Conservation (phyloP, 2,329 filamentous ascomycete species). For the Cercospora sesami region DNA sequence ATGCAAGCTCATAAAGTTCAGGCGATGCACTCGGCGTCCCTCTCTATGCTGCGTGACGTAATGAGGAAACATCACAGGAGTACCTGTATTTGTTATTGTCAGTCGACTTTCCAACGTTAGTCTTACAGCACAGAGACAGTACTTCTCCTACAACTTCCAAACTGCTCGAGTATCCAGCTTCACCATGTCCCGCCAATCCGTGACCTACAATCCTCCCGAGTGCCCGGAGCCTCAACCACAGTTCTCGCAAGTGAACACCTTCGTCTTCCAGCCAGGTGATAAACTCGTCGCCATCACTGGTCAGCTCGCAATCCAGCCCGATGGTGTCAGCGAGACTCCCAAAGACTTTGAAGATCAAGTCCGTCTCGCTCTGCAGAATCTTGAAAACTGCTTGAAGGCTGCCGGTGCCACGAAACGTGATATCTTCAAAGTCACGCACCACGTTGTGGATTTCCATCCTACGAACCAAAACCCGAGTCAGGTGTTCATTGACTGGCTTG, state of each 20-base stretch:
- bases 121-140: not conserved
- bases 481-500: conserved; percentile 27
- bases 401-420: conserved; percentile 25
- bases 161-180: not conserved
- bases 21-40: not conserved
- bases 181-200: conserved; percentile 3
- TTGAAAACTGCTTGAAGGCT: conserved; percentile 27
- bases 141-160: not conserved
- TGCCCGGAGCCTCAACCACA: conserved; percentile 23
- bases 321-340: conserved; percentile 17
- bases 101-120: not conserved
- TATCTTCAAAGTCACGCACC: conserved; percentile 30
- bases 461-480: conserved; percentile 26
- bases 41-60: not conserved
- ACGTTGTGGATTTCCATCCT: conserved; percentile 26
- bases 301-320: conserved; percentile 24
- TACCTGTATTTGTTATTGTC: not conserved
- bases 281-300: conserved; percentile 26
- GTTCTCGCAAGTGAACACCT: conserved; percentile 26
- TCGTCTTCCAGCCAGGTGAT: conserved; percentile 19
- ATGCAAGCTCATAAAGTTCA: not conserved
- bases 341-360: conserved; percentile 23
- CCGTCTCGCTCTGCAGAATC: conserved; percentile 22
- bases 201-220: conserved; percentile 13
- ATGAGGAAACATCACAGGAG: not conserved